Evolutionary conservation across 1,139 yeast species (phyloP), one percentile per base, ranked within the genome.

Genomic region (Meyerozyma elateridarum): DNA sequence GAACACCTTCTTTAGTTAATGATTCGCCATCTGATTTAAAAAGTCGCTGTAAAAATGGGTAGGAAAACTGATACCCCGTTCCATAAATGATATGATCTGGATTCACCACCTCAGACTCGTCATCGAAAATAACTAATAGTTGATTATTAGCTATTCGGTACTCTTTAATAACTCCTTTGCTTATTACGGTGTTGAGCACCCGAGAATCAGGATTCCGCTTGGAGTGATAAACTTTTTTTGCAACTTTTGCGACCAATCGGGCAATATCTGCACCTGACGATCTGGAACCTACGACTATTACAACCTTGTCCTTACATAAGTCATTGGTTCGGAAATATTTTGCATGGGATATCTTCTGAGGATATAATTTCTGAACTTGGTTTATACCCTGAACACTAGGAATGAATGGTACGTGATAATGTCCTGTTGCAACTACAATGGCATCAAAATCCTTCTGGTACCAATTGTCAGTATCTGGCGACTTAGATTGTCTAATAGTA

Each of bases 371-470:
- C 33, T 59, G 63, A 2, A 64, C 51, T 29, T 54, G 56, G 2
- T 41, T 42, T 28, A 70, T 48, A 0, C 76, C 77, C 3, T 61
- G 54, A 4, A 69, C 63, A 9, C 58, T 55, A 1, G 78, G 77
- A 19, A 70, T 57, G 36, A 44, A 64, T 0, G 77, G 75, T 4
- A 52, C 44, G 32, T 65, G 67, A 37, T 63, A 68, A 48, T 72
- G 78, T 7, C 77, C 77, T 41, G 64, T 70, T 48, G 54, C 40
- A 52, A 66, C 77, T 72, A 72, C 8, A 41, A 42, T 6, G 36
- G 49, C 9, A 33, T 43, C 25, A 36, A 42, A 32, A 36, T 31
- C 4, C 46, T 55, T 45, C 37, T 38, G 45, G 25, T 24, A 34
- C 45, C 45, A 41, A 8, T 26, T 17, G 15, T 41, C 45, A 4